Base-by-base conservation (phyloP, 2,329 filamentous ascomycete species). In the Aspergillus jensenii region DNA sequence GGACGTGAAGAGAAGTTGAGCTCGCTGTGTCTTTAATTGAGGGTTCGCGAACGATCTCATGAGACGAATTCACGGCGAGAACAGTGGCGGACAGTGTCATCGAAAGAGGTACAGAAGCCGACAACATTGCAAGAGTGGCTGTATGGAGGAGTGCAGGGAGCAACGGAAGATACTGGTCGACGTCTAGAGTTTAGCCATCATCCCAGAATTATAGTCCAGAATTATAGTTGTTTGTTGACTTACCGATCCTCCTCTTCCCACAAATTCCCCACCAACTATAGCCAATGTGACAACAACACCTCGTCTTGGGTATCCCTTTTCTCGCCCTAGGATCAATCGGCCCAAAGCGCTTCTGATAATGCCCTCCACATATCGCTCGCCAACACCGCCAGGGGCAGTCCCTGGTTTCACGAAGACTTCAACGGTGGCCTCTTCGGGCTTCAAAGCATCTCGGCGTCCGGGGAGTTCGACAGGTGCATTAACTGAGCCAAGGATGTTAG, bases 401-500 rank as follows among this genome's bases (percentile, higher is more conserved):
- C 90, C 88, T 49, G 93, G 93, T 73, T 95, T 87, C 63, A 99
- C 85, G 71, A 93, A 87, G 58, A 99, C 90, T 76, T 98, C 95
- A 64, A 99, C 82, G 50, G 89, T 86, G 27, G 93, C 91, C 78
- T 97, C 92, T 75, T 96, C 93, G 7, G 95, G 90, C 65, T 95
- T 86, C 74, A 98, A 91, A 23, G 74, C 70, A 71, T 99, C 93
- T 68, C 91, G 87, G 68, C 93, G 86, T 66, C 87, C 74, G 14
- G 75, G 87, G 15, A 93, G 91, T 78, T 99, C 95, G 65, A 98
- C 86, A 15, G 95, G 95, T 0, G 93, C 95, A 76, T 96, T 98
- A 65, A 96, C 91, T 14, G 91, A 88, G 56, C 89, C 90, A 54
- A 96, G 85, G 63, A 98, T 84, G 45, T 87, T 88, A 75, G 92